Percentiles rank a stretch among this genome's conserved stretches.
Evolutionary conservation across 768 basidiomycete species (phyloP).

Genomic region (Scleroderma citrinum): DNA sequence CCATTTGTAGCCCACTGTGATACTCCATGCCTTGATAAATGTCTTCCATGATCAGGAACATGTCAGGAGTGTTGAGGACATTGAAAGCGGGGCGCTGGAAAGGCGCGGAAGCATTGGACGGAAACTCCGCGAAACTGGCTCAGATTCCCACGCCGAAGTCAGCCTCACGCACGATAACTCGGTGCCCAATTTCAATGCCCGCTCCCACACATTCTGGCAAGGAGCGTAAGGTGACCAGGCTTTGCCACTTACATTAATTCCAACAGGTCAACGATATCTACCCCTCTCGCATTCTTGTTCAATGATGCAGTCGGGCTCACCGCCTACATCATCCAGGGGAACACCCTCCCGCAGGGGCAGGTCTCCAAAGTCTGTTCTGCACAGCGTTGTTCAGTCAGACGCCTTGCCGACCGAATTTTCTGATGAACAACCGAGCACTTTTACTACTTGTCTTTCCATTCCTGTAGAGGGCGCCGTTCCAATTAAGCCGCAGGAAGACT

Average conservation of each 20-base stretch:
- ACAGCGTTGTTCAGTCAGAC: constrained; percentile 40
- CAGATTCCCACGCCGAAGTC: constrained; percentile 28
- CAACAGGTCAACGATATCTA: constrained; percentile 5
- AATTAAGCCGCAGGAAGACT: constrained; percentile 46
- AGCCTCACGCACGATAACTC: constrained; percentile 32
- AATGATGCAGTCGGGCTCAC: constrained; percentile 40
- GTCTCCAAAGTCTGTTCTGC: constrained; percentile 50
- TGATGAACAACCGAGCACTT: constrained; percentile 43
- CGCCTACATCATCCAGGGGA: constrained; percentile 46
- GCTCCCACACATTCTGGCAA: constrained; percentile 36
- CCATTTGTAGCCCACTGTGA: no score
- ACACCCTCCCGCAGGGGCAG: constrained; percentile 58
- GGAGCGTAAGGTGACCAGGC: constrained; percentile 15
- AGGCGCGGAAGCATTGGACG: constrained; percentile 29
- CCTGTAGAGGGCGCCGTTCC: constrained; percentile 69
- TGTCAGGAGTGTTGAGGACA: constrained; percentile 10
- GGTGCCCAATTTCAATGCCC: constrained; percentile 36
- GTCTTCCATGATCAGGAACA: neutral
- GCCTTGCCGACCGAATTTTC: constrained; percentile 45
- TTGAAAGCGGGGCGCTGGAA: constrained; percentile 23
- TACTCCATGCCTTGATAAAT: no score
- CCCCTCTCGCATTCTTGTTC: constrained; percentile 3
- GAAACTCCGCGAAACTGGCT: constrained; percentile 30
- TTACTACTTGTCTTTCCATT: constrained; percentile 67
- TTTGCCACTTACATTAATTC: constrained; percentile 13